Percentiles rank a stretch among this genome's conserved stretches.
These are phyloP conservation scores for Pittosporum tobira DNA, from an alignment of 129 eudicot species.

Conservation along the genomic window DNA sequence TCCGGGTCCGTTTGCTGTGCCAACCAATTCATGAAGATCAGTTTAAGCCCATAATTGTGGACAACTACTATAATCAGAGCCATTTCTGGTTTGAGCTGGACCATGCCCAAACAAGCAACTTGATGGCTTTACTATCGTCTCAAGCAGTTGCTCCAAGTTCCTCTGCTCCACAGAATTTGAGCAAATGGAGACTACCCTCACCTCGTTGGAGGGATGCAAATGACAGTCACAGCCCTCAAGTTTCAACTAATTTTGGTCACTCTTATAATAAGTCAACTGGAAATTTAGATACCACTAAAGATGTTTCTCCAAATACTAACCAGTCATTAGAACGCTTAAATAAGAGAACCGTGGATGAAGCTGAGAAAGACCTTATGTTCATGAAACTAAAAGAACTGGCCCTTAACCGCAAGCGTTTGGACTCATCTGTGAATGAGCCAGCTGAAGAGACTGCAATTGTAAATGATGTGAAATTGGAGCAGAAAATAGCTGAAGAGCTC, in stretches of 20 bases:
- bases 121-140: slow-evolving; percentile 43
- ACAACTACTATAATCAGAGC: slow-evolving; percentile 36
- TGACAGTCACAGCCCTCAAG: slow-evolving; percentile 20
- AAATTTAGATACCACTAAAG: slow-evolving; percentile 14
- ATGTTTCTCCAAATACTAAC: slow-evolving; percentile 11
- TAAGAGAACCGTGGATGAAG: slow-evolving; percentile 11
- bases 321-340: slow-evolving; percentile 13
- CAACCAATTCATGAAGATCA: slow-evolving; percentile 42
- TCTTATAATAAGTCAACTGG: slow-evolving; percentile 23
- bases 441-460: slow-evolving; percentile 18
- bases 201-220: slow-evolving; percentile 8
- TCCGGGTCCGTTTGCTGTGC: slow-evolving; percentile 45
- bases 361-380: slow-evolving; percentile 44
- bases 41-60: slow-evolving; percentile 56
- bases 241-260: slow-evolving; percentile 6
- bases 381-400: slow-evolving; percentile 52
- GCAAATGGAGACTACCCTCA: slow-evolving; percentile 13
- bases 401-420: slow-evolving; percentile 17
- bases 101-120: slow-evolving; percentile 51
- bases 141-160: slow-evolving; percentile 35
- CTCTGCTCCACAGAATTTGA: slow-evolving; percentile 18
- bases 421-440: slow-evolving; percentile 12
- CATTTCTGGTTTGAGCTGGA: slow-evolving; percentile 91
- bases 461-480: slow-evolving; percentile 15
- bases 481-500: slow-evolving; percentile 17